A percentile compares a stretch with the other conserved stretches of the same genome.
Evolutionary conservation across 169 alveolate genomes (phyloP).

Genomic region (Plasmodium knowlesi): DNA sequence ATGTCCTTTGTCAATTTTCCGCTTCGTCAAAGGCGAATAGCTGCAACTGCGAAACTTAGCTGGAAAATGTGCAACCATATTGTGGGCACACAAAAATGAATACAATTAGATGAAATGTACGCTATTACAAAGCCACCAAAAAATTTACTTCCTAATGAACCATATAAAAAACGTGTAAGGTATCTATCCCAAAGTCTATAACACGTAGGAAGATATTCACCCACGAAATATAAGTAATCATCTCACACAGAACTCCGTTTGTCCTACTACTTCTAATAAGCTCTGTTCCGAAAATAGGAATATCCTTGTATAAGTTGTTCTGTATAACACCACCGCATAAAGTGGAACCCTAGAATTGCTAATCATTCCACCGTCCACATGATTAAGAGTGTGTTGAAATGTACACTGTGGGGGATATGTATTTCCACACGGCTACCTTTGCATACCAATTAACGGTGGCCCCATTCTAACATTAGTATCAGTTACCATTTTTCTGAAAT

Average conservation of each 20-base stretch:
- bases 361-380: background rate
- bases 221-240: background rate
- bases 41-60: background rate
- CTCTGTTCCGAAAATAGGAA: background rate
- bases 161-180: background rate
- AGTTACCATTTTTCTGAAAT: background rate
- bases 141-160: background rate
- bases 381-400: background rate
- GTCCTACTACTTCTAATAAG: background rate
- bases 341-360: background rate
- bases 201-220: background rate
- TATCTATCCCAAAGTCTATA: background rate
- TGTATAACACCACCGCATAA: background rate
- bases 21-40: background rate
- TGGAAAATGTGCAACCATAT: background rate
- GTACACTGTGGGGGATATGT: background rate
- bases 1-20: background rate
- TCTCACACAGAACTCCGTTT: background rate
- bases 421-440: background rate
- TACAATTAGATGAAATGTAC: background rate
- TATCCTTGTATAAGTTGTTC: background rate
- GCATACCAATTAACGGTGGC: background rate
- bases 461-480: background rate
- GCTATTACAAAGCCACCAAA: background rate
- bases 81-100: background rate